Conservation (phyloP, 2,329 filamentous ascomycete genomes). For the Fusarium proliferatum region DNA sequence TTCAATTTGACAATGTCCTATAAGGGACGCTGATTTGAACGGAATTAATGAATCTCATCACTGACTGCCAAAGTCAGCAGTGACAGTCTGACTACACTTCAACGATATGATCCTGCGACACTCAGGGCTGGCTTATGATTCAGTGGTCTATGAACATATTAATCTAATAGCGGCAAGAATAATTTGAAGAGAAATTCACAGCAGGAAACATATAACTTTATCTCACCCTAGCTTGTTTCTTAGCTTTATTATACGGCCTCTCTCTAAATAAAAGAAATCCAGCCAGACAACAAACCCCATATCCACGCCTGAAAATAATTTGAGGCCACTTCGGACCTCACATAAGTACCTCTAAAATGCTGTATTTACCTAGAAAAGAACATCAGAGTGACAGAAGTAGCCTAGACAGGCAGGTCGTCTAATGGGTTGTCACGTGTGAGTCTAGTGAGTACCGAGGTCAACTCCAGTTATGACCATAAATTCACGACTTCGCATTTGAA, state of each 20-base stretch:
- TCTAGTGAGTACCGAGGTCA: not conserved
- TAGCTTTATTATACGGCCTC: too few species aligned
- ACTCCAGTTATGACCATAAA: not conserved
- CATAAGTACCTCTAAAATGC: fast-evolving
- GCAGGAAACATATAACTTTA: fast-evolving
- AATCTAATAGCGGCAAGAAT: too few species aligned
- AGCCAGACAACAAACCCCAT: not conserved
- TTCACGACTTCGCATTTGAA: fast-evolving
- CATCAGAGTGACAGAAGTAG: fast-evolving
- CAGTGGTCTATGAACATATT: fast-evolving
- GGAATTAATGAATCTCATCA: fast-evolving
- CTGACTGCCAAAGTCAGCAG: fast-evolving
- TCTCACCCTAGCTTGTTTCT: too few species aligned
- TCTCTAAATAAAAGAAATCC: not conserved
- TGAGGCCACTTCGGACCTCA: fast-evolving
- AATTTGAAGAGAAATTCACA: fast-evolving
- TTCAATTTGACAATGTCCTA: too few species aligned
- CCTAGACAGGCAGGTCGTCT: not conserved
- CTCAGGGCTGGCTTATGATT: too few species aligned
- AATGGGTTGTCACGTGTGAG: not conserved
- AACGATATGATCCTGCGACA: too few species aligned
- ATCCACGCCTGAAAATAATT: fast-evolving
- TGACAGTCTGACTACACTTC: not conserved
- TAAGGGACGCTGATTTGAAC: fast-evolving
- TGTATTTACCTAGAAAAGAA: not conserved